A percentile compares a stretch with the other conserved stretches of the same genome.
phyloP scores from a whole-genome alignment of 352 stramenopile genomes.

The Phytophthora hybrid region DNA sequence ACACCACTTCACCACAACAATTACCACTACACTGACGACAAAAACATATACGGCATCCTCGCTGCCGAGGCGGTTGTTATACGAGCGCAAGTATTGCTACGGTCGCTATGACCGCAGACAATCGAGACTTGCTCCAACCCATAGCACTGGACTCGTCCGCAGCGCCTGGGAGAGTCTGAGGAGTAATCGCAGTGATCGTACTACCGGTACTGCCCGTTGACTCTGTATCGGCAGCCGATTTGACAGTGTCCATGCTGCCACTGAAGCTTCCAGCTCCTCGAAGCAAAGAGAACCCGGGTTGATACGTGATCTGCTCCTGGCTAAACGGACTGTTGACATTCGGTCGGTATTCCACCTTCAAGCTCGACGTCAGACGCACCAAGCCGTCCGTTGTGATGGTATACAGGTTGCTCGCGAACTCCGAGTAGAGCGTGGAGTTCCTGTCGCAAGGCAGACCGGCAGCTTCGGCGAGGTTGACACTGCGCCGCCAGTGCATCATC shows the following conservation, averaged over 20 bases:
- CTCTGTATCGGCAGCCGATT: background rate
- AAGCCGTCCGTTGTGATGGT: conserved; percentile 50
- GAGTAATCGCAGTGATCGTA: conserved; percentile 4
- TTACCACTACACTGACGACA: background rate
- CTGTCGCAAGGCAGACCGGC: conserved; percentile 54
- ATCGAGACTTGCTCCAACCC: background rate
- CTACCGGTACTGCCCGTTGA: conserved; percentile 4
- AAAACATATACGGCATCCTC: background rate
- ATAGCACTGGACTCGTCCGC: background rate
- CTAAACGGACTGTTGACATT: conserved; percentile 30
- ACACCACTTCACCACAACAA: background rate
- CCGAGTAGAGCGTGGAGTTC: conserved; percentile 53
- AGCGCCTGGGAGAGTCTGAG: conserved; percentile 9
- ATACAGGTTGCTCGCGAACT: conserved; percentile 53
- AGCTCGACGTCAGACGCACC: conserved; percentile 45
- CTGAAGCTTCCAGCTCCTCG: conserved; percentile 4
- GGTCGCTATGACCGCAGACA: background rate
- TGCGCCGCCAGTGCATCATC: conserved; percentile 63
- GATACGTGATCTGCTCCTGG: conserved; percentile 30
- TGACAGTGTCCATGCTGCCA: background rate
- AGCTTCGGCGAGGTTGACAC: conserved; percentile 55
- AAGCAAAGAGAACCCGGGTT: conserved; percentile 17
- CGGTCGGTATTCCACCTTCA: conserved; percentile 56
- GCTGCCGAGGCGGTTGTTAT: background rate
- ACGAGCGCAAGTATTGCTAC: background rate